Conservation (phyloP, 2,329 filamentous ascomycete species). For the Ceratocystis huliohia region DNA sequence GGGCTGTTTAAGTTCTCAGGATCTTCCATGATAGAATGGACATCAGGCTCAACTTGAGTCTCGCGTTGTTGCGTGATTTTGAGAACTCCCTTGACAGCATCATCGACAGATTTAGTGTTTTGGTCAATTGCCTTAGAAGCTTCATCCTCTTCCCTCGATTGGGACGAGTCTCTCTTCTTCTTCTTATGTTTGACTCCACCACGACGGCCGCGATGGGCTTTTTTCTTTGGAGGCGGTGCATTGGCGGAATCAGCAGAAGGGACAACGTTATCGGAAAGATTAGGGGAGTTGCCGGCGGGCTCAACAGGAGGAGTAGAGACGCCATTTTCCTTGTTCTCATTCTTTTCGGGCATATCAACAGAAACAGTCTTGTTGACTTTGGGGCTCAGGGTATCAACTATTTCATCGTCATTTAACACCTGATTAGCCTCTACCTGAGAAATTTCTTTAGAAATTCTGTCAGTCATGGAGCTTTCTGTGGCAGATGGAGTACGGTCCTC, state of each 20-base stretch:
- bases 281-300: conserved; percentile 9
- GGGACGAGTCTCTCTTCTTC: conserved; percentile 39
- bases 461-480: not conserved
- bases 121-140: conserved; percentile 21
- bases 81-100: conserved; percentile 47
- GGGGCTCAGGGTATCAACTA: not conserved
- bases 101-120: conserved; percentile 39
- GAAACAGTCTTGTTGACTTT: not conserved
- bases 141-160: conserved; percentile 37
- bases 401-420: not conserved
- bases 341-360: not conserved
- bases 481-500: not conserved
- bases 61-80: conserved; percentile 41
- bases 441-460: conserved; percentile 4
- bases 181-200: conserved; percentile 57
- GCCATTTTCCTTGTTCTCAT: not conserved
- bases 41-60: conserved; percentile 43
- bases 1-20: conserved; percentile 48
- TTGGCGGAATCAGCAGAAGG: conserved; percentile 20
- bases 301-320: not conserved
- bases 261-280: conserved; percentile 13
- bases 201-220: conserved; percentile 56
- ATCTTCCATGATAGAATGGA: conserved; percentile 44
- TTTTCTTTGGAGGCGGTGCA: conserved; percentile 40
- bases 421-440: not conserved